These are phyloP conservation scores for Suillus clintonianus DNA, from an alignment of 768 basidiomycete species.

Conservation along the genomic window DNA sequence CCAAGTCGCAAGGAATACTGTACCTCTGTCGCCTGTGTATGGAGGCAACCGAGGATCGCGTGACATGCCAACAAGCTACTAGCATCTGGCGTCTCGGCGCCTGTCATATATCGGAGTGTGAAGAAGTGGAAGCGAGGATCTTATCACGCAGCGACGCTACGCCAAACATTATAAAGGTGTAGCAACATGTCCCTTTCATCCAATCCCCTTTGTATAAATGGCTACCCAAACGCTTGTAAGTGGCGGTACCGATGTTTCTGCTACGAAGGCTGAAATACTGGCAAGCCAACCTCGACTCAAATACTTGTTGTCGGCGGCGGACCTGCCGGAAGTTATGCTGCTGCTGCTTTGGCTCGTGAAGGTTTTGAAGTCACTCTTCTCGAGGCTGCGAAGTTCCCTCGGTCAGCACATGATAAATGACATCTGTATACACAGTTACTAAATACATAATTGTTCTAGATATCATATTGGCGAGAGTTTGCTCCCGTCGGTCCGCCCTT, in stretches of 20 bases:
- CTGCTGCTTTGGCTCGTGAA: conserved; percentile 55
- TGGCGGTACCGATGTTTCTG: background rate
- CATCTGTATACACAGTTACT: background rate
- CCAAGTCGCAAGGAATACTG: too few species aligned
- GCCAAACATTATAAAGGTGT: too few species aligned
- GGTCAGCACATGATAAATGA: conserved; percentile 53
- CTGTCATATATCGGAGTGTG: too few species aligned
- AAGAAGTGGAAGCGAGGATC: too few species aligned
- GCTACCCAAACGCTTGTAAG: background rate
- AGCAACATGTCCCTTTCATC: background rate
- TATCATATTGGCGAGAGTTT: conserved; percentile 64
- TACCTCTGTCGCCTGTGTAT: too few species aligned
- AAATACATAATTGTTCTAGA: conserved; percentile 23
- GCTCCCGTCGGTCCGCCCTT: conserved; percentile 60
- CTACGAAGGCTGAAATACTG: background rate
- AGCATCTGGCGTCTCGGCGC: too few species aligned
- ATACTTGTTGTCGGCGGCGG: conserved; percentile 40
- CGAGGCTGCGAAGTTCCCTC: conserved; percentile 57
- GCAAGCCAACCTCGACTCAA: conserved; percentile 5
- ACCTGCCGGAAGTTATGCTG: conserved; percentile 59
- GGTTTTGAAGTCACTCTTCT: conserved; percentile 54
- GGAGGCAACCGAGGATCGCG: too few species aligned
- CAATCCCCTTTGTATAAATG: background rate
- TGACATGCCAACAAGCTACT: too few species aligned
- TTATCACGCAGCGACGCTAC: too few species aligned